Evolutionary conservation across 2,329 filamentous ascomycete species (phyloP).

Genomic region (Penicillium sp.): DNA sequence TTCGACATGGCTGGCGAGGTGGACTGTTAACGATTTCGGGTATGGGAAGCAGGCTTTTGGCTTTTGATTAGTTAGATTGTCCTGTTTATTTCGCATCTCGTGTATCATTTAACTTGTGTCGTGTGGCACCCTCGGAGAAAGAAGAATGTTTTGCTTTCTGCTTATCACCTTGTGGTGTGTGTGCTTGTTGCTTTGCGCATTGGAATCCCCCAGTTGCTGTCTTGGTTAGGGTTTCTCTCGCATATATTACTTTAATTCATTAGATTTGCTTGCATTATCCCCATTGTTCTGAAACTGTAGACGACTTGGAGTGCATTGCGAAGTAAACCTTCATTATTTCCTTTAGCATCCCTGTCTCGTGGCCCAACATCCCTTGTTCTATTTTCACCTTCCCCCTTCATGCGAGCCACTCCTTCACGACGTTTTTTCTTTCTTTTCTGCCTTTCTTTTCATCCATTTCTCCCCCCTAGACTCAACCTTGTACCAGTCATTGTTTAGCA

Average conservation of each 20-base stretch:
- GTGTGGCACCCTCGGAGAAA: conserved; percentile 31
- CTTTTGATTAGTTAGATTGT: conserved; percentile 17
- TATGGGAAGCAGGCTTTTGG: conserved; percentile 15
- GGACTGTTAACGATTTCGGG: conserved; percentile 19
- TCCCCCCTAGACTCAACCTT: background rate
- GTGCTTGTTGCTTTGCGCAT: conserved; percentile 2
- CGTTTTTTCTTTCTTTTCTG: too few species aligned
- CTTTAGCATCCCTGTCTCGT: too few species aligned
- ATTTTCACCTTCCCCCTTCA: too few species aligned
- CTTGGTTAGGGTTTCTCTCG: conserved; percentile 11
- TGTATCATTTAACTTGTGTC: conserved; percentile 31
- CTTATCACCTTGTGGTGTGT: background rate
- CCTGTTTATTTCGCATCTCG: conserved; percentile 18
- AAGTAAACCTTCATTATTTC: too few species aligned
- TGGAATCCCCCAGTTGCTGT: conserved; percentile 14
- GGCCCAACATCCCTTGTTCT: too few species aligned
- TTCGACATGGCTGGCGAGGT: conserved; percentile 1
- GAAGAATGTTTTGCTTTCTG: conserved; percentile 25
- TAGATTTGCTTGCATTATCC: conserved; percentile 6
- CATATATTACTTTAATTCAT: conserved; percentile 18
- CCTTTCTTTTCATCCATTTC: too few species aligned
- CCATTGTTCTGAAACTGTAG: background rate
- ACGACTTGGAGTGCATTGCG: too few species aligned
- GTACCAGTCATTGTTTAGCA: too few species aligned
- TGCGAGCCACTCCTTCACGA: background rate